Evolutionary conservation across 768 basidiomycete genomes (phyloP).

Genomic region (Tylopilus intermedius): DNA sequence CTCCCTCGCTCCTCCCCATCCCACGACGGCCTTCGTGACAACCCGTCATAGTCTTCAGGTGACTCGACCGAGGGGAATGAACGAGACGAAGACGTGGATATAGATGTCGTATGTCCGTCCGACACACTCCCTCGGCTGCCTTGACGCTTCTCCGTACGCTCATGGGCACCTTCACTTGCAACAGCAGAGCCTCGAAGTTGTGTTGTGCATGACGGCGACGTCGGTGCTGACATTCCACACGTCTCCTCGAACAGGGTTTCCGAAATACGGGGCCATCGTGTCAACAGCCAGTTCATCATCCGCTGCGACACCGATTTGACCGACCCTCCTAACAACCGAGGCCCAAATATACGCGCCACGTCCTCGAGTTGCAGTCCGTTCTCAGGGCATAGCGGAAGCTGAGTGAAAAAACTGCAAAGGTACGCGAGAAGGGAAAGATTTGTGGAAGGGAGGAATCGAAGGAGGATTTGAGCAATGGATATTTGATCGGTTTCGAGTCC

Average conservation of each 20-base stretch:
- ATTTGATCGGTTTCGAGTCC: slow-evolving; percentile 33
- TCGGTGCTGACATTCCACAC: slow-evolving; percentile 21
- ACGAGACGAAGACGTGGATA: slow-evolving; percentile 11
- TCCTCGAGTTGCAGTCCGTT: slow-evolving; percentile 45
- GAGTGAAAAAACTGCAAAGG: slow-evolving; percentile 46
- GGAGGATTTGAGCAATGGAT: slow-evolving; percentile 40
- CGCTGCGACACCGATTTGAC: slow-evolving; percentile 21
- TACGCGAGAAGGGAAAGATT: slow-evolving; percentile 41
- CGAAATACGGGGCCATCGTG: slow-evolving; percentile 25
- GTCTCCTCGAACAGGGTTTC: slow-evolving; percentile 22
- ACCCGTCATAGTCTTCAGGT: slow-evolving; percentile 6
- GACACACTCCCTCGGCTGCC: slow-evolving; percentile 4
- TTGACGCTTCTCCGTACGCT: slow-evolving; percentile 18
- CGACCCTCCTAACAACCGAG: slow-evolving; percentile 35
- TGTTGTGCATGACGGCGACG: slow-evolving; percentile 2
- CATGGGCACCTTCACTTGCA: not conserved
- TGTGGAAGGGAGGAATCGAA: slow-evolving; percentile 44
- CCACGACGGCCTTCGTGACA: slow-evolving; percentile 8
- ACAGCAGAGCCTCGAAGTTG: not conserved
- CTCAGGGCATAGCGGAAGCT: slow-evolving; percentile 46
- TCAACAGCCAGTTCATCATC: slow-evolving; percentile 33
- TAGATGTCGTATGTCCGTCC: not conserved
- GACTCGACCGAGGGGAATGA: slow-evolving; percentile 9
- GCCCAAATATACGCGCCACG: slow-evolving; percentile 45
- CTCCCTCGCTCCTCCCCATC: slow-evolving; percentile 12